Percentiles rank a stretch among this genome's conserved stretches.
Conservation (phyloP, 306 rosid genomes). For the Lathyrus sativus region DNA sequence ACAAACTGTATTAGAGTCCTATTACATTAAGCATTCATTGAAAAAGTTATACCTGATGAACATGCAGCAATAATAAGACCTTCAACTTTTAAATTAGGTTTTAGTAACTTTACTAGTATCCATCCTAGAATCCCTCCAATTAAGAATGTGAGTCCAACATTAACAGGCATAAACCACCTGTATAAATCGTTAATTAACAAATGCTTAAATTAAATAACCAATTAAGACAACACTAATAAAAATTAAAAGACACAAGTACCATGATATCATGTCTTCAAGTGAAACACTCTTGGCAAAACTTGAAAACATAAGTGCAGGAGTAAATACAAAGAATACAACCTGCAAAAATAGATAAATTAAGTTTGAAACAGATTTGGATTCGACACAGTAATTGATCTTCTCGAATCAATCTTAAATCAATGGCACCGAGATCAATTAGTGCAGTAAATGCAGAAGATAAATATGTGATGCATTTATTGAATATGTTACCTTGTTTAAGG, state of each 20-base stretch:
- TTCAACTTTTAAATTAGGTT: conserved; percentile 76
- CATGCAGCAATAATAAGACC: conserved; percentile 76
- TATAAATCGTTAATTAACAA: neutral
- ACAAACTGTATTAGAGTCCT: too few relatives aligned
- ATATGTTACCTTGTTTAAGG: conserved; percentile 71
- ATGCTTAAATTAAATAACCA: neutral
- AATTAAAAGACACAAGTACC: conserved; percentile 44
- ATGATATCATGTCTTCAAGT: conserved; percentile 77
- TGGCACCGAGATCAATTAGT: neutral
- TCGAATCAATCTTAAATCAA: neutral
- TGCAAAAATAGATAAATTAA: conserved; percentile 40
- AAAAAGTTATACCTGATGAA: conserved; percentile 59
- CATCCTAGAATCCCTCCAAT: conserved; percentile 84
- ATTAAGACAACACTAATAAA: neutral
- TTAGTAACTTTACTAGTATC: conserved; percentile 67
- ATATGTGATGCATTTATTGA: too few relatives aligned
- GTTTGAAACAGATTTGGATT: neutral
- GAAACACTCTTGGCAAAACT: conserved; percentile 74
- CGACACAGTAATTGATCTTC: neutral
- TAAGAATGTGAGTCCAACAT: conserved; percentile 72
- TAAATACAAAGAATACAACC: conserved; percentile 82
- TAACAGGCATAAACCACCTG: conserved; percentile 98
- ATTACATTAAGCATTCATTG: too few relatives aligned
- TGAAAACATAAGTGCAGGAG: conserved; percentile 79
- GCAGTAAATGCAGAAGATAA: too few relatives aligned